Evolutionary conservation across 2,329 filamentous ascomycete species (phyloP), one percentile per base, ranked within the genome.

Genomic region (Knoxdaviesia proteae): DNA sequence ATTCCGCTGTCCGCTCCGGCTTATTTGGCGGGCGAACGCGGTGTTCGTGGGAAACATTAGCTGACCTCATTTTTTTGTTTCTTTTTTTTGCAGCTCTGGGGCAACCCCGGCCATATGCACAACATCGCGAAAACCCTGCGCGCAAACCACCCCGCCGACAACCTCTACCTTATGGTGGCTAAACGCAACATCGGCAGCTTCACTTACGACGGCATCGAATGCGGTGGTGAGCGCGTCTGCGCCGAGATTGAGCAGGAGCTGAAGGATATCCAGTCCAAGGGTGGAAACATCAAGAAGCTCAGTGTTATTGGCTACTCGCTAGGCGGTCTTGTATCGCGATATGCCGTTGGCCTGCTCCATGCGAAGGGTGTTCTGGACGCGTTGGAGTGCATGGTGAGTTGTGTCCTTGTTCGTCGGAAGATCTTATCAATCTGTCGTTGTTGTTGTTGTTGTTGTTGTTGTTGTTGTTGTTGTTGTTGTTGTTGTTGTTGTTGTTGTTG

Each of bases 261-360:
- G 44, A 65, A 68, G 44, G 55, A 58, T 38, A 67, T 77, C 42
- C 67, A 71, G 40, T 61, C 61, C 37, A 63, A 67, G 32, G 87
- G 84, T 29, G 73, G 79, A 49, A 69, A 72, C 37, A 80, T 94
- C 52, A 77, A 63, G 40, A 92, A 86, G 60, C 65, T 96, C 48
- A 94, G 86, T 56, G 66, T 96, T 36, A 70, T 88, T 38, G 88
- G 88, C 36, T 94, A 96, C 58, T 93, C 84, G 0, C 67, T 94
- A 1, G 88, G 88, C 39, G 88, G 88, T 0, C 64, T 96, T 6
- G 76, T 96, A 5, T 77, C 84, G 7, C 71, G 88, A 46, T 96
- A 94, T 61, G 80, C 83, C 2, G 70, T 94, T 44, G 88, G 88
- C 0, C 62, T 96, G 52, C 66, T 96, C 4, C 74, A 87, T 51